Base-by-base conservation (phyloP, 345 rosid genomes). In the Populus ilicifolia region DNA sequence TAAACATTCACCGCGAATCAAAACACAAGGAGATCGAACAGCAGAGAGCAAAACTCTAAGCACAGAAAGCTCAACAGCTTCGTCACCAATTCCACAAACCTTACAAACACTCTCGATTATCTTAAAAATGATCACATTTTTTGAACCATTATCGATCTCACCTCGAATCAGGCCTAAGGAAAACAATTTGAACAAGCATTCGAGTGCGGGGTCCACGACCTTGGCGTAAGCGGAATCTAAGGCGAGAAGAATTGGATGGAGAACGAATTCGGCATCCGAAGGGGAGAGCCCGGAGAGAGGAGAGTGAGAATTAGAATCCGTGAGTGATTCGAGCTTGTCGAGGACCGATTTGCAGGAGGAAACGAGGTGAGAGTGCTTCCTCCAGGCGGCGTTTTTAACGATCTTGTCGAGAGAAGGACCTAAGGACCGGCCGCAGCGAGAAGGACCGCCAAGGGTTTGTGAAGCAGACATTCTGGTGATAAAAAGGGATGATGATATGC, bases 371-470 rank as follows among this genome's bases (percentile, higher is more conserved):
- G 97, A 87, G 78, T 95, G 99, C 85, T 95, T 95, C 36, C 99
- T 83, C 98, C 99, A 95, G 8, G 97, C 97, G 6, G 98, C 97
- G 77, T 95, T 95, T 77, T 95, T 95, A 11, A 95, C 86, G 87
- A 95, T 92, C 86, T 92, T 90, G 81, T 93, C 99, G 75, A 95
- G 89, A 8, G 85, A 87, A 1, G 98, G 96, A 0, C 93, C 97
- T 4, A 95, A 46, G 6, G 83, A 90, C n/a, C 94, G 93, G 74
- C 98, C 98, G 84, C 91, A 89, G 61, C 92, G 83, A 69, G 96
- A 86, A 50, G 88, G 83, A 16, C 98, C 98, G 56, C 98, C 98
- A 8, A 94, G 94, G 77, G 86, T 74, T 80, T 84, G 97, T 67
- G 93, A 88, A 68, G 89, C 81, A 8, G 92, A 86, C 97, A 90